A percentile compares a stretch with the other conserved stretches of the same genome.
These are phyloP conservation scores for Beta corolliflora DNA, from an alignment of 179 eudicot species.

Conservation along the genomic window DNA sequence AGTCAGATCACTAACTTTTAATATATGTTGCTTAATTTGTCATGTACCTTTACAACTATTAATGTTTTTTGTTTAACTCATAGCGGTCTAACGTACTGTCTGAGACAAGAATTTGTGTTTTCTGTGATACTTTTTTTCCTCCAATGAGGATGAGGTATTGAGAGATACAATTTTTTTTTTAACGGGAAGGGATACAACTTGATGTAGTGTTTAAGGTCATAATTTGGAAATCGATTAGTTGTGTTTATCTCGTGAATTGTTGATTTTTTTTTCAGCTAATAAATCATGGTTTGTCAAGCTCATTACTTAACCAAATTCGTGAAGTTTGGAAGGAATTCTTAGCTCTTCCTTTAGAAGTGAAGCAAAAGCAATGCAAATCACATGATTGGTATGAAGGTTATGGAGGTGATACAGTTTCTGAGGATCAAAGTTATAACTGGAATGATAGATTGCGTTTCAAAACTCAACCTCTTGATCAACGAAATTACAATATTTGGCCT, in stretches of 20 bases:
- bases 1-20: no score
- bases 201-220: no score
- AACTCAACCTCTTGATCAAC: slow-evolving; percentile 13
- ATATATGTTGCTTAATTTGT: no score
- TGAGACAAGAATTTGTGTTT: no score
- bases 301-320: slow-evolving; percentile 9
- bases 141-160: no score
- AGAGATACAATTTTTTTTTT: no score
- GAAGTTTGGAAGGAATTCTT: slow-evolving; percentile 17
- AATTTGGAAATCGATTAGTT: no score
- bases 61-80: no score
- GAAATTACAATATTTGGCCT: slow-evolving; percentile 30
- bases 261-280: slow-evolving; percentile 15
- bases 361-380: slow-evolving; percentile 12
- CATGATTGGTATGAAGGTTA: slow-evolving; percentile 28
- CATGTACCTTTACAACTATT: no score
- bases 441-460: slow-evolving; percentile 31
- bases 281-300: slow-evolving; percentile 15
- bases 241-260: background rate
- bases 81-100: no score
- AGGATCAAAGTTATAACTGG: slow-evolving; percentile 24
- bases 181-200: no score
- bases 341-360: slow-evolving; percentile 9
- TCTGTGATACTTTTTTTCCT: no score
- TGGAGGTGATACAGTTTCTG: slow-evolving; percentile 23